Evolutionary conservation across 495 filamentous ascomycete species (phyloP).

Genomic region (Aspergillus ellipticus): DNA sequence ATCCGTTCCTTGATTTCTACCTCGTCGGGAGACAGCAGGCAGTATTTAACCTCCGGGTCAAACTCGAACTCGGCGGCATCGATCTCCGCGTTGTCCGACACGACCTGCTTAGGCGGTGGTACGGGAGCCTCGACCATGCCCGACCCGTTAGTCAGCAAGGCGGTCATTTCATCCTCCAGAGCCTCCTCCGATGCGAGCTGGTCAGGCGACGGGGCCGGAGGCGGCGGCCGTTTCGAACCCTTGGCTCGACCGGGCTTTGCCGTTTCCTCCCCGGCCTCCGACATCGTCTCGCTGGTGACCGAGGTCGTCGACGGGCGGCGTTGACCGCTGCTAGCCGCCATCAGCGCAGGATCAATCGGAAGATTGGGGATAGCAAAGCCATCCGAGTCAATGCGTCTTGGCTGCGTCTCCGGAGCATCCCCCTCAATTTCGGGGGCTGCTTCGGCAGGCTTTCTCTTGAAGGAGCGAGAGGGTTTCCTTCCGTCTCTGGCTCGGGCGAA

Average conservation of each 20-base stretch:
- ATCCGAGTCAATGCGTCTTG: slow-evolving; percentile 42
- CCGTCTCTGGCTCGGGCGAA: slow-evolving; percentile 61
- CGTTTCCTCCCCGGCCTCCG: slow-evolving; percentile 21
- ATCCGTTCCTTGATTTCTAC: slow-evolving; percentile 76
- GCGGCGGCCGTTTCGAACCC: slow-evolving; percentile 22
- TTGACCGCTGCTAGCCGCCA: slow-evolving; percentile 13
- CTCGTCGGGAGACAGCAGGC: slow-evolving; percentile 67
- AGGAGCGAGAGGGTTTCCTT: slow-evolving; percentile 37
- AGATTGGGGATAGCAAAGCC: slow-evolving; percentile 46
- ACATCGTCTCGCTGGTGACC: slow-evolving; percentile 20
- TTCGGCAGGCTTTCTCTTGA: slow-evolving; percentile 41
- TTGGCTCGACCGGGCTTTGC: slow-evolving; percentile 28
- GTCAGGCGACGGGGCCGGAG: slow-evolving; percentile 34
- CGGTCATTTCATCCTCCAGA: slow-evolving; percentile 41
- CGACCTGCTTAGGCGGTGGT: slow-evolving; percentile 16
- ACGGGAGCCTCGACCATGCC: slow-evolving; percentile 34
- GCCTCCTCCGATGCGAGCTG: slow-evolving; percentile 43
- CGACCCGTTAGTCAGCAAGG: slow-evolving; percentile 36
- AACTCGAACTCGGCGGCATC: slow-evolving; percentile 70
- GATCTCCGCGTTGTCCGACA: slow-evolving; percentile 53
- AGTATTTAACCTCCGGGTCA: slow-evolving; percentile 76
- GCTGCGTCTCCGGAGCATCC: slow-evolving; percentile 26
- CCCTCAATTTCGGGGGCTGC: slow-evolving; percentile 45
- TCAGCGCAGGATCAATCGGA: slow-evolving; percentile 44
- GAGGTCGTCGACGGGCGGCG: slow-evolving; percentile 22